Base-by-base conservation (phyloP, 2,329 filamentous ascomycete species). In the Beauveria sp. region DNA sequence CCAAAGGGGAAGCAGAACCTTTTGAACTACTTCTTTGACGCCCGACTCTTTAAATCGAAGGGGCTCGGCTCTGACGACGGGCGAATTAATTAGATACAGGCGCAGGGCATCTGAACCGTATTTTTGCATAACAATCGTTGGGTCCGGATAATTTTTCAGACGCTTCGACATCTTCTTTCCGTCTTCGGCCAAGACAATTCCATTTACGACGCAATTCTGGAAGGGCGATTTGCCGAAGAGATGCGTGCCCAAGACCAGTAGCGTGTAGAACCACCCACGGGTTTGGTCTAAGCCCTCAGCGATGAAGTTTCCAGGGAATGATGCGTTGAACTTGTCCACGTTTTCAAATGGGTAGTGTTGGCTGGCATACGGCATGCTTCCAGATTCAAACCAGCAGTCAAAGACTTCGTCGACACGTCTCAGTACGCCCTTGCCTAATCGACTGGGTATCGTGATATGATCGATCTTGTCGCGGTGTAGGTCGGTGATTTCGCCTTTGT, bases 141-240 rank as follows among this genome's bases (percentile, higher is more conserved):
- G 93, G 70, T 96, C 92, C 0, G 93, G 93, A 74, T 96, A 98
- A 76, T 98, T 98, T 79, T 97, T 96, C 63, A 96, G 80, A 60
- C 93, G 86, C 77, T 98, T 98, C 7, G 92, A 96, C 93, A 98
- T 98, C 81, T 98, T 98, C 81, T 96, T 97, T 62, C 93, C 93
- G 70, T 96, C 91, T 72, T 96, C 92, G 1, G 93, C 93, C 46
- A 97, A 82, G 5, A 97, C 92, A 65, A 96, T 95, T 56, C 93
- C 93, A 71, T 96, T 96, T 65, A 96, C 92, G n/a, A 97, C 90
- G 69, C 91, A 96, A 73, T 96, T 97, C 77, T 95, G 88, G 82
- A 96, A 97, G 0, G 93, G 92, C 2, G 93, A 85, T 42, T 86
- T 83, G 50, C 89, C 89, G 69, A 95, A 96, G 4, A 97, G 82